phyloP scores from a whole-genome alignment of 306 rosid species.

The Gillenia trifoliata region DNA sequence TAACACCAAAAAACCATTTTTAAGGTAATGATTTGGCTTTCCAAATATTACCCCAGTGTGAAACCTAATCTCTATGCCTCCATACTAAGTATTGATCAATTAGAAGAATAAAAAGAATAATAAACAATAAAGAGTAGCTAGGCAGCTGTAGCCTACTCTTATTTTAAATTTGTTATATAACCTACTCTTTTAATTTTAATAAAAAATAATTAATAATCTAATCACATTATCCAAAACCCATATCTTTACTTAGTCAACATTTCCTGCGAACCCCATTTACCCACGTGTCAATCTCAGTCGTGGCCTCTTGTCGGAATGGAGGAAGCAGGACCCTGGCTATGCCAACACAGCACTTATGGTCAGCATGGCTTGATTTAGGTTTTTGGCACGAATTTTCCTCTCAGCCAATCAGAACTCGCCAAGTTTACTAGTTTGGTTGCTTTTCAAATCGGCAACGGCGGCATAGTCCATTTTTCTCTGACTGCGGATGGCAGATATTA shows the following conservation, averaged over 20 bases:
- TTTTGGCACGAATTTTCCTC: constrained; percentile 4
- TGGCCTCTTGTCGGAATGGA: constrained; percentile 34
- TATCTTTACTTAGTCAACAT: background rate
- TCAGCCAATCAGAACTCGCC: constrained; percentile 14
- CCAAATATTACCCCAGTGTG: background rate
- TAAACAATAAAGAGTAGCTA: background rate
- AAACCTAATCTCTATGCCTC: background rate
- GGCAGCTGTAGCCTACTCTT: background rate
- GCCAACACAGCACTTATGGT: constrained; percentile 12
- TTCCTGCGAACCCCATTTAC: background rate
- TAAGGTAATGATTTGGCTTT: background rate
- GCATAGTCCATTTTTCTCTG: constrained; percentile 9
- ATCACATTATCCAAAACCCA: background rate
- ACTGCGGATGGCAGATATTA: constrained; percentile 9
- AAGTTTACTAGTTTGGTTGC: constrained; percentile 13
- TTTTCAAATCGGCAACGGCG: constrained; percentile 26
- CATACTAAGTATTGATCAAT: background rate
- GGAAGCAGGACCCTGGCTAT: constrained; percentile 47
- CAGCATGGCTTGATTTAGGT: background rate
- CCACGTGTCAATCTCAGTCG: constrained; percentile 25
- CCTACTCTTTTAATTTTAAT: background rate
- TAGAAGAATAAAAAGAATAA: background rate
- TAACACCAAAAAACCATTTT: background rate
- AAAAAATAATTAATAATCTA: background rate
- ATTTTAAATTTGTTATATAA: background rate